A percentile compares a stretch with the other conserved stretches of the same genome.
phyloP scores from a whole-genome alignment of 495 filamentous ascomycete genomes.

The Penicillium roqueforti region DNA sequence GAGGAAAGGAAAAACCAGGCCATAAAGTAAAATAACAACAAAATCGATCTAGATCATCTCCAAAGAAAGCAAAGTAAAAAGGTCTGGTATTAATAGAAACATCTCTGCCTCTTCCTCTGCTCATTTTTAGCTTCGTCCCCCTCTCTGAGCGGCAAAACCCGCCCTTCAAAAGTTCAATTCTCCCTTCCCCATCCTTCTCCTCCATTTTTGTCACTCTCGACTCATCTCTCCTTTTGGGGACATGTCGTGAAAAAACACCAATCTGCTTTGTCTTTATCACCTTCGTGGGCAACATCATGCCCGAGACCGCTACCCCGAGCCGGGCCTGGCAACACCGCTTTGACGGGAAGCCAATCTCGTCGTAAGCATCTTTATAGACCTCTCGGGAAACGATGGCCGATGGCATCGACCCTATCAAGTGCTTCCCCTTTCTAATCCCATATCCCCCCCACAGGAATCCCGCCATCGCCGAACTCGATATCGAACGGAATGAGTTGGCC shows the following conservation, averaged over 20 bases:
- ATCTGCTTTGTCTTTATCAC: slow-evolving; percentile 1
- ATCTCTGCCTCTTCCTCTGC: background rate
- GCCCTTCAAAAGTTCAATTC: slow-evolving; percentile 14
- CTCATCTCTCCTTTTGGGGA: slow-evolving; percentile 19
- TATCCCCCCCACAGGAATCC: slow-evolving; percentile 23
- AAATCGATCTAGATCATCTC: slow-evolving; percentile 3
- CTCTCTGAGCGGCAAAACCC: slow-evolving; percentile 22
- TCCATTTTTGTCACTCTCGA: slow-evolving; percentile 2
- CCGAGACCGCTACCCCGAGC: slow-evolving; percentile 11
- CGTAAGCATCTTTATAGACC: slow-evolving; percentile 15
- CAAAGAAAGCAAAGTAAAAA: background rate
- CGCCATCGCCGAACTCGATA: slow-evolving; percentile 39
- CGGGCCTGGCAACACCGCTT: slow-evolving; percentile 21
- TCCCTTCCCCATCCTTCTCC: slow-evolving; percentile 9
- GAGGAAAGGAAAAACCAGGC: background rate
- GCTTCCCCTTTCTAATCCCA: background rate
- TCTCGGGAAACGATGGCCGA: background rate
- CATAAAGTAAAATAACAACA: background rate
- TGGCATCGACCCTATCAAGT: background rate
- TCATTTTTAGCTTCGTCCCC: slow-evolving; percentile 2
- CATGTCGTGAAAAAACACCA: slow-evolving; percentile 20
- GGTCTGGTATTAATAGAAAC: slow-evolving; percentile 2
- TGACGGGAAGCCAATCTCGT: slow-evolving; percentile 25
- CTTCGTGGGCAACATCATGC: slow-evolving; percentile 23
- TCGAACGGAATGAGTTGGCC: slow-evolving; percentile 44